phyloP scores from a whole-genome alignment of 805 yeast species.

The Tetrapisispora iriomotensis region DNA sequence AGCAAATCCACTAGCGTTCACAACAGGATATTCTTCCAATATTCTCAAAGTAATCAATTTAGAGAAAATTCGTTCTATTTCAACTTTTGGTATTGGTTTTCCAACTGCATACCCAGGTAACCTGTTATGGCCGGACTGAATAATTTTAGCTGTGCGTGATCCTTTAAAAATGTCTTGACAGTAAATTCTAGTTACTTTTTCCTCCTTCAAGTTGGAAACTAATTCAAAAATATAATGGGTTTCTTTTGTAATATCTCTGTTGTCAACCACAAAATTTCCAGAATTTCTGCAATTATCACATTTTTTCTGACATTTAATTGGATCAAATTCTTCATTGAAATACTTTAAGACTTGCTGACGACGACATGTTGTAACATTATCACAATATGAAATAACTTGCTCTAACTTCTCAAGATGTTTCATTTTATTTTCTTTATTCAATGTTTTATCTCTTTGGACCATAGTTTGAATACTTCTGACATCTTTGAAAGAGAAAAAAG shows the following conservation, averaged over 20 bases:
- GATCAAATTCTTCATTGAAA: conserved; percentile 75
- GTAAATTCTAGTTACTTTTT: conserved; percentile 65
- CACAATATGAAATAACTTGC: conserved; percentile 88
- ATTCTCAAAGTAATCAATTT: conserved; percentile 58
- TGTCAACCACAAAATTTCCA: conserved; percentile 35
- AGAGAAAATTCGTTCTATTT: conserved; percentile 74
- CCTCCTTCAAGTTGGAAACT: conserved; percentile 45
- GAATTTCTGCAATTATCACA: conserved; percentile 78
- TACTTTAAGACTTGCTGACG: conserved; percentile 83
- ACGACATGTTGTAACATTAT: conserved; percentile 84
- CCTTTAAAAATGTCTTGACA: conserved; percentile 83
- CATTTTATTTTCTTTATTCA: conserved; percentile 57
- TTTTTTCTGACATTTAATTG: conserved; percentile 51
- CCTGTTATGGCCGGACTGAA: conserved; percentile 50
- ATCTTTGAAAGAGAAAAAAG: conserved; percentile 75
- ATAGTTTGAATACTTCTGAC: conserved; percentile 65
- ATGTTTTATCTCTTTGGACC: conserved; percentile 67
- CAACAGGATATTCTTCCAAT: conserved; percentile 60
- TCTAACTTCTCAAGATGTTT: conserved; percentile 69
- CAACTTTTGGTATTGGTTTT: conserved; percentile 48
- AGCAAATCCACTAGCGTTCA: conserved; percentile 74
- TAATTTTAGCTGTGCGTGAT: conserved; percentile 51
- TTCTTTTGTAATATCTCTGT: conserved; percentile 58
- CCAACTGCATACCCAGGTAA: conserved; percentile 64
- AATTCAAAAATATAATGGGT: conserved; percentile 52